Evolutionary conservation across 192 early-diverging fungal species (phyloP), one percentile per base, ranked within the genome.

Genomic region (Borealophlyctis nickersoniae): DNA sequence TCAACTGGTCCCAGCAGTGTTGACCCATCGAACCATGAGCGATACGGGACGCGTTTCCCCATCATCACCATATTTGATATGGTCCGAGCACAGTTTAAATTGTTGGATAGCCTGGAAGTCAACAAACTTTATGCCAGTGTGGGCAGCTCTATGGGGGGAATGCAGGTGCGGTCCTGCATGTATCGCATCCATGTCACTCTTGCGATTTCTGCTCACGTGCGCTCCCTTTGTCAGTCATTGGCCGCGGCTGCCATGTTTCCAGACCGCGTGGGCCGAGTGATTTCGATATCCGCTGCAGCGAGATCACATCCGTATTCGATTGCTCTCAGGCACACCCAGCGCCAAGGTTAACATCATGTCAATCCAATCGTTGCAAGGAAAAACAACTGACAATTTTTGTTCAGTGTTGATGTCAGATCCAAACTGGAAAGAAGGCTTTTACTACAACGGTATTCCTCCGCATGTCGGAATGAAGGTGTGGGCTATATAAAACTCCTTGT

Each of bases 281-380:
- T 96, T 39, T 81, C 81, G 24, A 98, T 98, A 60, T 94, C 92
- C 14, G 93, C 91, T 3, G 92, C 91, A 56, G 93, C 94, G 3
- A 78, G 94, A 16, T 94, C 93, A 16, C 96, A 98, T 72, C 96
- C 96, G 2, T 96, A 95, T 69, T 94, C 92, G 39, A 98, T 98
- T 52, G 96, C 96, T 3, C 61, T 96, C 54, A 79, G 96, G 34
- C 89, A 93, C 62, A 90, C 90, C 4, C 96, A 98, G 76, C 80
- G 96, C 24, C 92, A 94, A 82, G 91, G 83, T 87, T 74, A n/a
- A n/a, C n/a, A n/a, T n/a, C n/a, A n/a, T n/a, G n/a, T n/a, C n/a
- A n/a, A n/a, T n/a, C n/a, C n/a, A n/a, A n/a, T n/a, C n/a, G n/a
- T n/a, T n/a, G n/a, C n/a, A n/a, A n/a, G n/a, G n/a, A n/a, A n/a